Evolutionary conservation across 768 basidiomycete genomes (phyloP), one percentile per base, ranked within the genome.

Genomic region (Lactarius pseudohatsudake): DNA sequence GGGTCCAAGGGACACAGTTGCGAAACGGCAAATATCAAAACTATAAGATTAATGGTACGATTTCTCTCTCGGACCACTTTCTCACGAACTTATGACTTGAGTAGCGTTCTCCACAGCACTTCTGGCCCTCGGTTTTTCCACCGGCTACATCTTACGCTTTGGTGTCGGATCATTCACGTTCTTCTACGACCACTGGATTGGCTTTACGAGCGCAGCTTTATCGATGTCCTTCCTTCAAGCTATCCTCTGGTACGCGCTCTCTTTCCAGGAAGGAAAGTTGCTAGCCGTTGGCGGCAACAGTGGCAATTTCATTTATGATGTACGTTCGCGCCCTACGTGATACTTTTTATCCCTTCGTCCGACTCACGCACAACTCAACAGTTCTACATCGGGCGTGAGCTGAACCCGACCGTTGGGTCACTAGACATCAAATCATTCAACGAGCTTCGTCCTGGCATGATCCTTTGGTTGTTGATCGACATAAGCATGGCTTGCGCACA

Each of bases 1-100:
- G 77, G 77, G 72, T 77, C 11, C 72, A 75, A 62, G 78, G 77
- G n/a, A 69, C 64, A 56, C 69, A 38, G 9, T 76, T 96, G 71
- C 83, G 97, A 56, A 88, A 86, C 50, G 96, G 96, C 0, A 81
- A 80, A 62, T 88, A 82, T 73, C 88, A 91, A 75, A 77, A 82
- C 66, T 99, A 99, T 82, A 98, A 92, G 79, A 94, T 97, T 66
- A 98, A 99, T 79, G 96, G 96, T 95, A 73, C 71, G 83, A 76
- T 45, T n/a, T 64, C 20, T 16, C 9, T 40, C 57, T 16, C 18
- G 5, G 26, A 7, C 30, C 22, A 9, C 26, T 22, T 4, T 11
- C 32, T n/a, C 30, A 34, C 30, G 3, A 28, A 38, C 34, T 55
- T 22, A 57, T 43, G 2, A 66, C 22, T 15, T 5, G 32, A 3